A percentile compares a stretch with the other conserved stretches of the same genome.
These are phyloP conservation scores for Coemansia furcata DNA, from an alignment of 192 early-diverging fungal species.

Conservation along the genomic window DNA sequence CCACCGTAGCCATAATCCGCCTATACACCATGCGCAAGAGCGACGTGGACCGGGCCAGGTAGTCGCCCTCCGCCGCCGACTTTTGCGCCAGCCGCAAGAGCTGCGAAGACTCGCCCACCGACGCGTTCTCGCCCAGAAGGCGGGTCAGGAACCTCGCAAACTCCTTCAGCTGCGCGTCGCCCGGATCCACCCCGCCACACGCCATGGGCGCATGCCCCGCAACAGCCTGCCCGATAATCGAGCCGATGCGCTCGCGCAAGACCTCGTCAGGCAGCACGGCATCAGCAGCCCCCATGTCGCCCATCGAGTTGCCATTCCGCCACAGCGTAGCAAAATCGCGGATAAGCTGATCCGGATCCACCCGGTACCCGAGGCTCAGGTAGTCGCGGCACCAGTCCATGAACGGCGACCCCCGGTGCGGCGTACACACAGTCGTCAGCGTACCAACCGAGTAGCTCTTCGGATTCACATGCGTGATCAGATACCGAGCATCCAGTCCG, in stretches of 20 bases:
- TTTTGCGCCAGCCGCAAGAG: constrained; percentile 21
- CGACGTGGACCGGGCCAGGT: constrained; percentile 28
- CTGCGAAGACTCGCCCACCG: constrained; percentile 32
- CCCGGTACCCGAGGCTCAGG: constrained; percentile 71
- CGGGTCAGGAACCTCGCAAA: constrained; percentile 47
- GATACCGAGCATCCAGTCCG: constrained; percentile 89
- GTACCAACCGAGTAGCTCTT: constrained; percentile 71
- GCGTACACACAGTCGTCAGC: constrained; percentile 90
- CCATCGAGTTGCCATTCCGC: constrained; percentile 6
- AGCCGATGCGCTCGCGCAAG: constrained; percentile 29
- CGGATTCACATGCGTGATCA: constrained; percentile 79
- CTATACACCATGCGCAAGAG: constrained; percentile 48
- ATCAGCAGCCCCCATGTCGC: not conserved
- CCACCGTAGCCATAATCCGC: constrained; percentile 68
- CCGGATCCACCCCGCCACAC: constrained; percentile 19
- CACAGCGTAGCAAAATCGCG: constrained; percentile 51
- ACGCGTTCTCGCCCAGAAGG: constrained; percentile 39
- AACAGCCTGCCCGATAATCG: constrained; percentile 32
- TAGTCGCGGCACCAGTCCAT: constrained; percentile 94
- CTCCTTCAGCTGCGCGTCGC: constrained; percentile 29
- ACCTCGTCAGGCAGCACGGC: constrained; percentile 12
- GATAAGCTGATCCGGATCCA: constrained; percentile 47
- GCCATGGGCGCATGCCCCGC: constrained; percentile 5
- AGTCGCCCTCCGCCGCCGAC: constrained; percentile 25
- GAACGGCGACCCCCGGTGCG: constrained; percentile 87